Evolutionary conservation across 768 basidiomycete genomes (phyloP).

Genomic region (Daedaleopsis sinensis): DNA sequence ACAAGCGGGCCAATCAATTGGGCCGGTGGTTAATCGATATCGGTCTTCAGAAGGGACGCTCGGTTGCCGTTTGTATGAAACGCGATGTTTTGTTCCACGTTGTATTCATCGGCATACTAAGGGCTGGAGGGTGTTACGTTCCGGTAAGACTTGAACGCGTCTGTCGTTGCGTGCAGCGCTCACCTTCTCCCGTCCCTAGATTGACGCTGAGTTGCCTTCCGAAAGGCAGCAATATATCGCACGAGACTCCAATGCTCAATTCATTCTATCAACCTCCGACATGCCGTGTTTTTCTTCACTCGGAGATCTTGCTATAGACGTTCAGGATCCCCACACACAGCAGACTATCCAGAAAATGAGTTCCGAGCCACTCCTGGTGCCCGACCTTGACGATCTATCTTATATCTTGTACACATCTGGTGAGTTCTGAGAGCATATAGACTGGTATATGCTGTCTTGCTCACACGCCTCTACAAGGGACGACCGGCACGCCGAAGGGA

Average conservation of each 20-base stretch:
- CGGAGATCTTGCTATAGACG: slow-evolving; percentile 25
- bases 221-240: slow-evolving; percentile 51
- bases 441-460: background rate
- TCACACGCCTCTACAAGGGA: slow-evolving; percentile 36
- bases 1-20: slow-evolving; percentile 41
- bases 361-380: slow-evolving; percentile 32
- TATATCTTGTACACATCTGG: slow-evolving; percentile 57
- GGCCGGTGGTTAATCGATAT: slow-evolving; percentile 43
- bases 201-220: slow-evolving; percentile 51
- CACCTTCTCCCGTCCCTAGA: slow-evolving; percentile 32
- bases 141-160: slow-evolving; percentile 37
- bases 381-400: slow-evolving; percentile 38
- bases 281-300: slow-evolving; percentile 31
- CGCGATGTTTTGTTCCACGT: slow-evolving; percentile 46
- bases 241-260: slow-evolving; percentile 42
- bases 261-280: slow-evolving; percentile 38
- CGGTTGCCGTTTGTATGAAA: slow-evolving; percentile 49
- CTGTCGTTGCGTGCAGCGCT: slow-evolving; percentile 1
- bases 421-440: slow-evolving; percentile 21
- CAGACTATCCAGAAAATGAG: slow-evolving; percentile 33
- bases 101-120: slow-evolving; percentile 46
- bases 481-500: slow-evolving; percentile 55
- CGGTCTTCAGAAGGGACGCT: slow-evolving; percentile 42
- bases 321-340: slow-evolving; percentile 27
- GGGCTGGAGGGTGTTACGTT: slow-evolving; percentile 55